Evolutionary conservation across 2,329 filamentous ascomycete species (phyloP), one percentile per base, ranked within the genome.

Genomic region (Scedosporium aurantiacum): DNA sequence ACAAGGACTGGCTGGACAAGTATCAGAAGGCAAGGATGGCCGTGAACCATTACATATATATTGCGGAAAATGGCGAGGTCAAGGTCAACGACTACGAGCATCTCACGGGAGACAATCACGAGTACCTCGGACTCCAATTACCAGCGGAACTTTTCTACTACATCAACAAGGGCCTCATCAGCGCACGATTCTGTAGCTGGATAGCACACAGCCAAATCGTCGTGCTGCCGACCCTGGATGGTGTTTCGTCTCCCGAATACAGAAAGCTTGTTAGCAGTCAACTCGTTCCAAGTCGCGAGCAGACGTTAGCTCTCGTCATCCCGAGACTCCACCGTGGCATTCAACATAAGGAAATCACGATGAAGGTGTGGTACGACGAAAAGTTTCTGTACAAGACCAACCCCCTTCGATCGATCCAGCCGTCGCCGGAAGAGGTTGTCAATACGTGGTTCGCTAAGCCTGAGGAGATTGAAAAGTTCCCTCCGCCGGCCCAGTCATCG

Each of bases 91-190:
- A 92, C 67, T 82, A 80, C 61, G 87, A 90, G 6, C 80, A 84
- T 61, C 82, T 91, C 21, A 92, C 94, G 2, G 82, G 82, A 55
- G 92, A 97, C 70, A 87, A 94, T 66, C 90, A 95, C 70, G 87
- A 93, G 69, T 92, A 97, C 70, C 84, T 97, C 64, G 91, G 91
- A n/a, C 84, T 95, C 63, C 88, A 92, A 63, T 79, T 99, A 4
- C 91, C 94, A 0, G 86, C 91, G 47, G 94, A 99, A 73, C 79
- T 97, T 18, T 92, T 93, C 71, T 89, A 91, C 72, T 97, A 97
- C 72, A 80, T 97, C 58, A 91, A 91, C 63, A 86, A 83, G 59
- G 94, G 91, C 40, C 77, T 97, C 52, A 84, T 97, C 65, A 85
- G 90, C 28, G 81, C 91, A 25, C 85, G 90, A 57, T 79, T 96